Evolutionary conservation across 2,329 filamentous ascomycete genomes (phyloP).

Genomic region (Paraphoma chrysanthemicola): DNA sequence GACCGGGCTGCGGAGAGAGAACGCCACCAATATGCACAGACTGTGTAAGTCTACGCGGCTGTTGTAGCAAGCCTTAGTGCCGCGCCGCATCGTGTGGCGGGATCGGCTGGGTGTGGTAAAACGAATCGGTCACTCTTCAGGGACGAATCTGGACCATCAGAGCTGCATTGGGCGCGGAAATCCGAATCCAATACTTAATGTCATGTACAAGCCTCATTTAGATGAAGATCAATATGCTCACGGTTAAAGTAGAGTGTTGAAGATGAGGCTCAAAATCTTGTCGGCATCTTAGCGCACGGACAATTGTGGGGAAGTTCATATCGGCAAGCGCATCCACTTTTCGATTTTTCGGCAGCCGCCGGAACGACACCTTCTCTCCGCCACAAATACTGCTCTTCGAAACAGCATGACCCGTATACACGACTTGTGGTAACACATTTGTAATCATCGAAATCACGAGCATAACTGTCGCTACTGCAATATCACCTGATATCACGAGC

Average conservation of each 20-base stretch:
- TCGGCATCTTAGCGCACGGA: neutral
- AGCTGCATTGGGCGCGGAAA: neutral
- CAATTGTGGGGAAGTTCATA: slow-evolving; percentile 1
- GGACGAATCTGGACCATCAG: no score
- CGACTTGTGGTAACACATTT: neutral
- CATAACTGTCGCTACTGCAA: neutral
- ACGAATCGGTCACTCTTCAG: no score
- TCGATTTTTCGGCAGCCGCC: neutral
- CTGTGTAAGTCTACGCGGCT: neutral
- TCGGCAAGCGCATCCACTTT: neutral
- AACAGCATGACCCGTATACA: neutral
- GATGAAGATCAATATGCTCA: neutral
- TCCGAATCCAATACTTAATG: neutral
- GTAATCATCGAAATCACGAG: neutral
- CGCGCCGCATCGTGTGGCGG: no score
- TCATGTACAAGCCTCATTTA: neutral
- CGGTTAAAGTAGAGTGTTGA: neutral
- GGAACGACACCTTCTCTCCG: neutral
- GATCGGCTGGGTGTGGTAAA: no score
- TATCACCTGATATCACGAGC: no score
- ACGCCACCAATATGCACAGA: neutral
- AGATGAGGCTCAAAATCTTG: neutral
- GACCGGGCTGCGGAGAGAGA: neutral
- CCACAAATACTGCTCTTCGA: neutral
- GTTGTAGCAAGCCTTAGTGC: no score